Percentiles rank a stretch among this genome's conserved stretches.
These are phyloP conservation scores for Exophiala lecanii-corni DNA, from an alignment of 2,329 filamentous ascomycete genomes.

Conservation along the genomic window DNA sequence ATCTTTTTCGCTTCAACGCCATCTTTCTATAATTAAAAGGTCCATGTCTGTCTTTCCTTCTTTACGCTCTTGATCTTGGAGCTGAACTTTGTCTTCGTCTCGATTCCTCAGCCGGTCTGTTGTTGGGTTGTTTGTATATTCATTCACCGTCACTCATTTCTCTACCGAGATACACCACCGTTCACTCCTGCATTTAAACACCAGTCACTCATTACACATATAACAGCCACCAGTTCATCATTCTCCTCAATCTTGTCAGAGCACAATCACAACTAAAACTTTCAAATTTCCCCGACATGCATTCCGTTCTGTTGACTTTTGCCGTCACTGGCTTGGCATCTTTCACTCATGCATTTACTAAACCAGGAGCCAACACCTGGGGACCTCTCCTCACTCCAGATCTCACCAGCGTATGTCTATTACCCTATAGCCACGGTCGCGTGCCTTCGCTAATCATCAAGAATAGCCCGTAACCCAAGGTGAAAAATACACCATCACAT, in stretches of 20 bases:
- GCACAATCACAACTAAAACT: not conserved
- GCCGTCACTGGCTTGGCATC: slow-evolving; percentile 64
- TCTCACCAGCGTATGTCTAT: slow-evolving; percentile 9
- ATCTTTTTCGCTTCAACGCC: no score
- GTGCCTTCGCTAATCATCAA: not conserved
- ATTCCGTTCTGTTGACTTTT: slow-evolving; percentile 34
- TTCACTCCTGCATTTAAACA: slow-evolving; percentile 1
- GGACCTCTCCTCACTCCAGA: slow-evolving; percentile 26
- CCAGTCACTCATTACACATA: slow-evolving; percentile 8
- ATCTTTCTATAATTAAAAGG: slow-evolving; percentile 3
- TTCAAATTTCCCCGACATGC: slow-evolving; percentile 9
- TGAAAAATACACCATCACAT: slow-evolving; percentile 23
- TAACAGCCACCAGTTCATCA: not conserved
- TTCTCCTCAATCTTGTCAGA: not conserved
- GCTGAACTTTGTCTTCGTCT: slow-evolving; percentile 3
- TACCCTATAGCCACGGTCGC: not conserved
- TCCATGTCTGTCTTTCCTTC: not conserved
- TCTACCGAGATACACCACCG: not conserved
- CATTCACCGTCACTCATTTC: slow-evolving; percentile 12
- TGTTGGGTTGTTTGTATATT: not conserved
- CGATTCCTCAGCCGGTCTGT: slow-evolving; percentile 14
- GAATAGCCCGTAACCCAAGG: slow-evolving; percentile 24
- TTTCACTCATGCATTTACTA: slow-evolving; percentile 56
- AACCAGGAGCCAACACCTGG: slow-evolving; percentile 18
- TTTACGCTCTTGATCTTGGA: no score